Base-by-base conservation (phyloP, 495 filamentous ascomycete genomes). In the Penicillium robsamsonii region DNA sequence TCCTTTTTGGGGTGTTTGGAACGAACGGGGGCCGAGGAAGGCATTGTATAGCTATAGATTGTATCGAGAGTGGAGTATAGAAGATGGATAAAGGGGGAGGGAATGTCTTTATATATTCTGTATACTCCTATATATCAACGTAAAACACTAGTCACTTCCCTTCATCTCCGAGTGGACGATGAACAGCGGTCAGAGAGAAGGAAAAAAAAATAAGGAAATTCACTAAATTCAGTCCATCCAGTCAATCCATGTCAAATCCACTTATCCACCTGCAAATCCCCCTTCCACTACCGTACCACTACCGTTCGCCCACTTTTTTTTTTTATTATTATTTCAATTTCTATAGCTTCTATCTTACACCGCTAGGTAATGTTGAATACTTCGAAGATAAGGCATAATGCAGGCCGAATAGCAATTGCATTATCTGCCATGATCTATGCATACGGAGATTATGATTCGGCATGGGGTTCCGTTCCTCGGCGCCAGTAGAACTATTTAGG, bases 11-110 rank as follows among this genome's bases (percentile, higher is more conserved):
- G 44, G 13, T 62, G 50, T 25, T 74, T 70, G 33, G 64, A 66
- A 62, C 68, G 64, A 25, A 64, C 58, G 51, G 71, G 72, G 41
- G 72, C 72, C 10, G 74, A 66, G 30, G 74, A 74, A 12, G 74
- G 72, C 74, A 75, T 75, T 43, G 53, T 65, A 27, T 38, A 27
- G 29, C 35, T 43, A 17, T 24, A 37, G 17, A 7, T 50, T 35
- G 6, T 40, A 24, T 27, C n/a, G n/a, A 40, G 33, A 6, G 48
- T 38, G 35, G 35, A 50, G 48, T 50, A 40, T 48, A 41, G 43
- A 61, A 50, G 46, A 58, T 54, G 42, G 50, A 53, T 41, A 48
- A 42, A 43, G 27, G 18, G 20, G 15, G 18, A 38, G 24, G 50
- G 50, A 52, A 31, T n/a, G 37, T 15, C 37, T 31, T 52, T 52